Percentiles rank a stretch among this genome's conserved stretches.
These are phyloP conservation scores for Trichoderma erinaceum DNA, from an alignment of 495 filamentous ascomycete species.

Conservation along the genomic window DNA sequence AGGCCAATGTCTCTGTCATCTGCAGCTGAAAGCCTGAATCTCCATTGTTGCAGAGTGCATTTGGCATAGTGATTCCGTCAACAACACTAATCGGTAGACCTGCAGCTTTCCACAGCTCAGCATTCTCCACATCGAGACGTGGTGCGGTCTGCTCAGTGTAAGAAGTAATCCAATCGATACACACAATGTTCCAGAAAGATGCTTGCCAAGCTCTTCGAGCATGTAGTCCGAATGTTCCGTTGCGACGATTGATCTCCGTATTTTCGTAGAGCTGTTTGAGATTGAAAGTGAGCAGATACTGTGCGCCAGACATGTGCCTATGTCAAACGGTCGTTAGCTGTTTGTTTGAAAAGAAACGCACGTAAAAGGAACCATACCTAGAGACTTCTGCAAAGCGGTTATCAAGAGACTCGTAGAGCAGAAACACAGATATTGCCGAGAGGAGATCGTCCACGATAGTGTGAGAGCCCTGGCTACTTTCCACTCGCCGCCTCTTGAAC, in stretches of 20 bases:
- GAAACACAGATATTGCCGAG: constrained; percentile 1
- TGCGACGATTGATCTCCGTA: not conserved
- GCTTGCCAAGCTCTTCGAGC: constrained; percentile 9
- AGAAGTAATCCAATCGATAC: constrained; percentile 6
- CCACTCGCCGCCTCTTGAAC: constrained; percentile 2
- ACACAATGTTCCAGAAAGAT: constrained; percentile 6
- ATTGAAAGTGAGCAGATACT: constrained; percentile 1
- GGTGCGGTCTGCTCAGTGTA: not conserved
- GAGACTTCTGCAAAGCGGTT: constrained; percentile 10
- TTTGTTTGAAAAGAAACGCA: not conserved
- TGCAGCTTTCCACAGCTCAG: constrained; percentile 3
- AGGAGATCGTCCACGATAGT: constrained; percentile 1
- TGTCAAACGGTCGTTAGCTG: not conserved
- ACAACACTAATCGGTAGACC: not conserved
- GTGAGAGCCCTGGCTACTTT: not conserved
- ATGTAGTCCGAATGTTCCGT: not conserved
- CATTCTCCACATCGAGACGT: not conserved
- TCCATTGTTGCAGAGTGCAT: not conserved
- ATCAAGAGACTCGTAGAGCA: constrained; percentile 6
- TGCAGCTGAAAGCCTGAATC: not conserved
- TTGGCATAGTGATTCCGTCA: not conserved
- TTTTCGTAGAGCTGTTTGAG: not conserved
- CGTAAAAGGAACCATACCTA: not conserved
- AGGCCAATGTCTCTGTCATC: constrained; percentile 1
- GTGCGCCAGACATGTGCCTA: constrained; percentile 3